phyloP scores from a whole-genome alignment of 1,284 basidiomycete genomes.

The Marasmius oreades region DNA sequence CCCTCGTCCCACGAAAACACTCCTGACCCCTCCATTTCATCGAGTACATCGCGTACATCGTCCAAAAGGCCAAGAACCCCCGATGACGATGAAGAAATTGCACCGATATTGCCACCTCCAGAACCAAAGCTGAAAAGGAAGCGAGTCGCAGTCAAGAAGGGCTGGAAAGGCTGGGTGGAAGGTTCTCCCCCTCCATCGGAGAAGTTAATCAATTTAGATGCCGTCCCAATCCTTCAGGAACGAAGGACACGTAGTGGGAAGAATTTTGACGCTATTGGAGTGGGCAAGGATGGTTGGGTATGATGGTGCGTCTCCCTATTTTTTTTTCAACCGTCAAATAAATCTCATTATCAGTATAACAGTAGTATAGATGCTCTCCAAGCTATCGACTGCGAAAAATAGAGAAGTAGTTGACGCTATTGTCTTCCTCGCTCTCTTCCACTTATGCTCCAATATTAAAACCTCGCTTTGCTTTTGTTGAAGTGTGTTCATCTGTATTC shows the following conservation, averaged over 20 bases:
- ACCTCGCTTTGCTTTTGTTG: slow-evolving; percentile 10
- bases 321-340: slow-evolving; percentile 21
- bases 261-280: slow-evolving; percentile 71
- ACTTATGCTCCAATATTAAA: slow-evolving; percentile 1
- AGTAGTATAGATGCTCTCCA: slow-evolving; percentile 8
- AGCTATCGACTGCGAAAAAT: slow-evolving; percentile 4
- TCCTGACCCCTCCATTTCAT: slow-evolving; percentile 69
- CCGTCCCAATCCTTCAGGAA: slow-evolving; percentile 56
- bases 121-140: slow-evolving; percentile 49
- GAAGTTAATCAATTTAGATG: slow-evolving; percentile 75
- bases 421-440: slow-evolving; percentile 3
- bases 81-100: slow-evolving; percentile 32
- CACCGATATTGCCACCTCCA: slow-evolving; percentile 23
- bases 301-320: slow-evolving; percentile 26
- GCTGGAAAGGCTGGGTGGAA: slow-evolving; percentile 86
- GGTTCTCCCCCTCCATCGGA: slow-evolving; percentile 75
- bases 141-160: slow-evolving; percentile 68
- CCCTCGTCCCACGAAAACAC: slow-evolving; percentile 64
- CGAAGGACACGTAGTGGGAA: slow-evolving; percentile 74
- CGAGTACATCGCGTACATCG: slow-evolving; percentile 67
- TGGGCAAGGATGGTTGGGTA: slow-evolving; percentile 51
- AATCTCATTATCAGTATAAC: slow-evolving; percentile 29
- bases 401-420: background rate
- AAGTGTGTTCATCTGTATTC: slow-evolving; percentile 7
- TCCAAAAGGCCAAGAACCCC: slow-evolving; percentile 75